A percentile compares a stretch with the other conserved stretches of the same genome.
Evolutionary conservation across 805 yeast genomes (phyloP).

Genomic region (Cyberlindnera subsufficiens): DNA sequence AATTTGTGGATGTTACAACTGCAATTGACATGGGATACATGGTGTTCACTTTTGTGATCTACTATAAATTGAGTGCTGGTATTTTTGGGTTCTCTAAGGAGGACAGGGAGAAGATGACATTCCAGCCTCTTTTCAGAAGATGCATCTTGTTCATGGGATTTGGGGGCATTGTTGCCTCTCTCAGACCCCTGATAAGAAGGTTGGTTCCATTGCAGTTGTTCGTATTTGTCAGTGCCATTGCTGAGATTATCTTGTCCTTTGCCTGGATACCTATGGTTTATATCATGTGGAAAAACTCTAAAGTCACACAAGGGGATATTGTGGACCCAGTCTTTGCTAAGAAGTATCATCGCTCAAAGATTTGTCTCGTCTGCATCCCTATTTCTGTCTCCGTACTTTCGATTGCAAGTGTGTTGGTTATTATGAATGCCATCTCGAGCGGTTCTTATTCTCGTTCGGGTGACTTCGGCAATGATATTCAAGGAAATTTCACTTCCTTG

Average conservation of each 20-base stretch:
- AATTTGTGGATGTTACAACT: neutral
- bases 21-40: constrained; percentile 1
- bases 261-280: constrained; percentile 17
- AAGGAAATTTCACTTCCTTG: neutral
- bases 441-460: neutral
- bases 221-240: constrained; percentile 8
- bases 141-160: neutral
- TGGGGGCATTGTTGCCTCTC: neutral
- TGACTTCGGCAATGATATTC: neutral
- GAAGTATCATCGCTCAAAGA: constrained; percentile 7
- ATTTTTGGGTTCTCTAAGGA: constrained; percentile 10
- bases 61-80: constrained; percentile 12
- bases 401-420: neutral
- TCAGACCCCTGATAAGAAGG: constrained; percentile 18
- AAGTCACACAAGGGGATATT: constrained; percentile 10
- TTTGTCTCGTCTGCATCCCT: constrained; percentile 6
- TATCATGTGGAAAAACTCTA: constrained; percentile 13
- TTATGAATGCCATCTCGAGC: neutral
- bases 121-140: constrained; percentile 2
- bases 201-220: constrained; percentile 20
- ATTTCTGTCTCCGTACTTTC: constrained; percentile 1
- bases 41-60: neutral
- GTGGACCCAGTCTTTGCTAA: constrained; percentile 10
- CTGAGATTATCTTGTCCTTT: constrained; percentile 8
- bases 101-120: constrained; percentile 1